Base-by-base conservation (phyloP, 129 eudicot genomes). In the Tagetes erecta region DNA sequence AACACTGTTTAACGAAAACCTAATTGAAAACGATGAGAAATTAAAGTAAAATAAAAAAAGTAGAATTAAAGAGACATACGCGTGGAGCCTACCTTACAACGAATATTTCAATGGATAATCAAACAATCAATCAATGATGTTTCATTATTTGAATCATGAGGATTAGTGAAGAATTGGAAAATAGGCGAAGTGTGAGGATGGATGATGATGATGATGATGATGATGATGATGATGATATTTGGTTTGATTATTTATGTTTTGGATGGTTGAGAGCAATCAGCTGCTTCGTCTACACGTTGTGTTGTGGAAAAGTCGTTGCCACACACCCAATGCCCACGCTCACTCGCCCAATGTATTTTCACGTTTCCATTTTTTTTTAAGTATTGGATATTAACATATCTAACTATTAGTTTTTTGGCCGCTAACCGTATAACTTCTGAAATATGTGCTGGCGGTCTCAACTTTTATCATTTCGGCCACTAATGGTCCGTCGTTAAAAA, bases 201-300 rank as follows among this genome's bases (percentile, higher is more conserved):
- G 3, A 68, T 1, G 41, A 33, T 52, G 65, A 4, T 20, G 27
- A 20, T 20, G 27, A 20, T 20, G n/a, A n/a, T n/a, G n/a, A n/a
- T n/a, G 3, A 68, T 1, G 41, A 33, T 52, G 65, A 4, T 20
- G 27, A 20, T 20, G 27, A 20, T 20, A 20, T 20, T 36, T 59
- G 2, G 0, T 49, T 56, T 27, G 2, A 9, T 1, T 36, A 35
- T 8, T 5, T 11, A 12, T 36, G 1, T 14, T 47, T 14, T 72
- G 82, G 52, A 71, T 79, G 82, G 82, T 79, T 73, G 82, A 79
- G 82, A 78, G 82, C 67, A 71, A 76, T 71, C 73, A 71, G 50
- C 78, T 78, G 73, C 45, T 70, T 36, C 62, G 56, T 78, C 37
- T 70, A 7, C 40, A 70, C 52, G 8, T 64, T 79, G 73, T 79